phyloP scores from a whole-genome alignment of 805 yeast genomes.

The Spathaspora gorwiae region DNA sequence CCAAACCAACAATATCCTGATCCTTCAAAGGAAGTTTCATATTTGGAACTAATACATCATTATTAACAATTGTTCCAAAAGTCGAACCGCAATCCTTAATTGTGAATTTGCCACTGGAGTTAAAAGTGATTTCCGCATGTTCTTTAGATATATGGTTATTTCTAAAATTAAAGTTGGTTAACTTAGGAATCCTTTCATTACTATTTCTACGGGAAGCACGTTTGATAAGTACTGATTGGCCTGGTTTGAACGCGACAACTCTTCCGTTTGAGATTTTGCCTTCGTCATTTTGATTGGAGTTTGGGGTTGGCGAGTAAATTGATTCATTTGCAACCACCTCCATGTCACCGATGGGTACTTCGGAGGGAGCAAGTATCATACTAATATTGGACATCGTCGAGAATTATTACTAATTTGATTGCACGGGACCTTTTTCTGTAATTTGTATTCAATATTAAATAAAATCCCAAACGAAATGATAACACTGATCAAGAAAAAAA shows the following conservation, averaged over 20 bases:
- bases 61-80: constrained; percentile 35
- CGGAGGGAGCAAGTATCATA: too few relatives aligned
- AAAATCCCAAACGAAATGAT: too few relatives aligned
- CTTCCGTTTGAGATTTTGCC: constrained; percentile 4
- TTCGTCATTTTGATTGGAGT: neutral
- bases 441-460: too few relatives aligned
- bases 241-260: neutral
- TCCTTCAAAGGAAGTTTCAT: constrained; percentile 11
- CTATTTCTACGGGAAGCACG: constrained; percentile 5
- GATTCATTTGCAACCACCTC: too few relatives aligned
- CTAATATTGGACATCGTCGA: too few relatives aligned
- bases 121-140: constrained; percentile 26
- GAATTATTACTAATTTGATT: too few relatives aligned
- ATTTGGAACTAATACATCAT: constrained; percentile 18
- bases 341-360: too few relatives aligned
- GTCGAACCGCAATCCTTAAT: constrained; percentile 31
- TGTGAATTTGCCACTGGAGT: constrained; percentile 9
- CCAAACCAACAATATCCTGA: constrained; percentile 32
- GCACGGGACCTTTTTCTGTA: too few relatives aligned
- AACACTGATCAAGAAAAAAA: too few relatives aligned
- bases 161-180: constrained; percentile 27
- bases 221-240: neutral
- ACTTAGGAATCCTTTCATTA: constrained; percentile 12
- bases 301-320: neutral
- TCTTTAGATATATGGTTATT: constrained; percentile 34